Evolutionary conservation across 176 grass and related monocot species (phyloP).

Genomic region (Rhynchospora pubera): DNA sequence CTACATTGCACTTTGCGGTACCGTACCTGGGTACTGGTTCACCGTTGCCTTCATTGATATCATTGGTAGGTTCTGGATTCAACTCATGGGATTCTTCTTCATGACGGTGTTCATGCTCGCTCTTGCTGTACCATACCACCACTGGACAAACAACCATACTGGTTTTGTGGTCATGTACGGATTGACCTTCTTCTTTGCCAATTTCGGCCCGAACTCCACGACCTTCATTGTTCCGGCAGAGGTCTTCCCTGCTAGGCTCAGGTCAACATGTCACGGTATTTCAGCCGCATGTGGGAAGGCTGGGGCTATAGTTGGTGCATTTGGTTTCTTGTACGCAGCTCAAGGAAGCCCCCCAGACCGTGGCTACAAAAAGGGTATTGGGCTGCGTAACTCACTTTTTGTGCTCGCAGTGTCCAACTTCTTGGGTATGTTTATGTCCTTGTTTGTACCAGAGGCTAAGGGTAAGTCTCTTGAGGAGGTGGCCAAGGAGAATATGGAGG

Average conservation of each 20-base stretch:
- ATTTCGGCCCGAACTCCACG: slow-evolving; percentile 44
- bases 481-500: too few species aligned
- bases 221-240: slow-evolving; percentile 63
- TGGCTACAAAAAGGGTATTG: slow-evolving; percentile 40
- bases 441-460: too few species aligned
- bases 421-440: too few species aligned
- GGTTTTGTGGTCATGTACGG: slow-evolving; percentile 65
- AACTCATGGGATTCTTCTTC: slow-evolving; percentile 58
- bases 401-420: slow-evolving; percentile 47
- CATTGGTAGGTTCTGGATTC: slow-evolving; percentile 62
- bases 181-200: slow-evolving; percentile 49
- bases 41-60: slow-evolving; percentile 66
- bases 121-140: slow-evolving; percentile 40
- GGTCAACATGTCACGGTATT: slow-evolving; percentile 70
- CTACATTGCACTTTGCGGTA: slow-evolving; percentile 68
- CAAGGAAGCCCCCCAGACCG: slow-evolving; percentile 28
- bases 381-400: slow-evolving; percentile 62
- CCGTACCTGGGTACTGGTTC: slow-evolving; percentile 81
- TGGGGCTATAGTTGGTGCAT: slow-evolving; percentile 54
- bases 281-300: slow-evolving; percentile 54
- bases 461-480: too few species aligned
- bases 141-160: slow-evolving; percentile 42
- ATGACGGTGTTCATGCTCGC: slow-evolving; percentile 79
- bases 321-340: slow-evolving; percentile 64
- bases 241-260: slow-evolving; percentile 65